phyloP scores from a whole-genome alignment of 176 grass and related monocot genomes.

The Rhipidocladum racemiflorum region DNA sequence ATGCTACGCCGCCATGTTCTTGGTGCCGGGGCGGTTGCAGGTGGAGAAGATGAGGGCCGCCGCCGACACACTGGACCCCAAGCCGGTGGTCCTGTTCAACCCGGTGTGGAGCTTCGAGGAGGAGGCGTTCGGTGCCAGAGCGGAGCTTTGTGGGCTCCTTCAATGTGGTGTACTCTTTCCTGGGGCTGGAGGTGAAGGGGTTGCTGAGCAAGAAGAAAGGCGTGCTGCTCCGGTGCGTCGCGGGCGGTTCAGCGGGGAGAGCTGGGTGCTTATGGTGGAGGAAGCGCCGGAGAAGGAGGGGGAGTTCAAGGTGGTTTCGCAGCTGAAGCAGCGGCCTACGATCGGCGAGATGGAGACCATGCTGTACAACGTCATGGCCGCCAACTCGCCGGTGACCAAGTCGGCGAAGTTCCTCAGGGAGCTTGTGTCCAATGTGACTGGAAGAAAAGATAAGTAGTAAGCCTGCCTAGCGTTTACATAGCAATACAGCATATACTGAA shows the following conservation, averaged over 20 bases:
- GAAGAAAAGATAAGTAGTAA: slow-evolving; percentile 41
- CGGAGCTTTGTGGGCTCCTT: slow-evolving; percentile 62
- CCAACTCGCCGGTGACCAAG: slow-evolving; percentile 95
- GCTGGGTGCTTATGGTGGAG: slow-evolving; percentile 90
- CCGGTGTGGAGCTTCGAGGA: slow-evolving; percentile 83
- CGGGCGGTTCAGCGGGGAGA: slow-evolving; percentile 58
- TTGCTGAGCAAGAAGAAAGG: slow-evolving; percentile 72
- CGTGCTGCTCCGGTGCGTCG: slow-evolving; percentile 58
- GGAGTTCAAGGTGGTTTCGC: slow-evolving; percentile 61
- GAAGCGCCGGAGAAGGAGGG: slow-evolving; percentile 14
- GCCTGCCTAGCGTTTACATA: neutral
- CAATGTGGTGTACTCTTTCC: slow-evolving; percentile 88
- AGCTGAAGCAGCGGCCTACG: slow-evolving; percentile 70
- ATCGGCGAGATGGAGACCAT: slow-evolving; percentile 83
- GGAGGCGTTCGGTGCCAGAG: slow-evolving; percentile 34
- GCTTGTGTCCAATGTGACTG: slow-evolving; percentile 70
- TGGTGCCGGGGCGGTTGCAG: slow-evolving; percentile 37
- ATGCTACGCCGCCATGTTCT: slow-evolving; percentile 61
- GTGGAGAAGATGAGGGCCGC: slow-evolving; percentile 50
- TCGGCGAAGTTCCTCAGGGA: slow-evolving; percentile 70
- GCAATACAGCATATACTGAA: neutral
- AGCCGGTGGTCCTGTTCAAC: slow-evolving; percentile 81
- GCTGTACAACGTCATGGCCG: slow-evolving; percentile 92
- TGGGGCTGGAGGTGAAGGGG: slow-evolving; percentile 79
- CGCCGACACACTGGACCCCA: slow-evolving; percentile 44